Base-by-base conservation (phyloP, 2,329 filamentous ascomycete species). In the Nannizziopsis arthrosporioides region DNA sequence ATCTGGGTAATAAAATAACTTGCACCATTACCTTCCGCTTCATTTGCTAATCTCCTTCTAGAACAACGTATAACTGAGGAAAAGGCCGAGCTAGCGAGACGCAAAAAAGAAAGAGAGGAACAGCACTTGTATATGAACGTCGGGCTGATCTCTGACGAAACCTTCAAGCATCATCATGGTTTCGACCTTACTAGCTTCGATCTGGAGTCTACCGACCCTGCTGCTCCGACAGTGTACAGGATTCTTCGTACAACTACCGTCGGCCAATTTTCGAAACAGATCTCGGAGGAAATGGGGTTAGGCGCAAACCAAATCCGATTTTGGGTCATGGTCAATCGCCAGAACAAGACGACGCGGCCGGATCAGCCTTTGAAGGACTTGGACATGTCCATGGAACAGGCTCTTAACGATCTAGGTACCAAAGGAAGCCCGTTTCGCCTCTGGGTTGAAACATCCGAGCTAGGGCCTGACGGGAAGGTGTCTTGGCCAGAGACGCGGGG, bases 271-370 rank as follows among this genome's bases (percentile, higher is more conserved):
- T 77, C 82, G 4, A 71, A 73, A 19, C 74, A 75, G 17, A 75
- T 96, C 51, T 88, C 84, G 0, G 68, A 78, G 35, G 84, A 94
- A 49, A 73, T 84, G 43, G 74, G 72, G 0, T 66, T 84, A 43
- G 80, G 89, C 39, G 73, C 82, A 0, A 79, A 80, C 49, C 77
- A 78, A 52, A 68, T 96, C 18, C 80, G 92, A 17, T 77, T 94
- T 14, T 98, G 92, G 93, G 80, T 87, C 47, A 95, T 98, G 89
- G 92, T 98, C 1, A 96, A 95, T 62, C 83, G 92, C 9, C 92
- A 98, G 64, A 98, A 98, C 63, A 95, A 94, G 67, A 98, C 92
- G 0, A 83, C 87, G 34, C 80, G 92, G 14, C 92, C 93, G 0
- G 92, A 98, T 61, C 82, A 86, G 50, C 85, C 88, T 0, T 80